Evolutionary conservation across 345 rosid species (phyloP).

Genomic region (Sonneratia alba): DNA sequence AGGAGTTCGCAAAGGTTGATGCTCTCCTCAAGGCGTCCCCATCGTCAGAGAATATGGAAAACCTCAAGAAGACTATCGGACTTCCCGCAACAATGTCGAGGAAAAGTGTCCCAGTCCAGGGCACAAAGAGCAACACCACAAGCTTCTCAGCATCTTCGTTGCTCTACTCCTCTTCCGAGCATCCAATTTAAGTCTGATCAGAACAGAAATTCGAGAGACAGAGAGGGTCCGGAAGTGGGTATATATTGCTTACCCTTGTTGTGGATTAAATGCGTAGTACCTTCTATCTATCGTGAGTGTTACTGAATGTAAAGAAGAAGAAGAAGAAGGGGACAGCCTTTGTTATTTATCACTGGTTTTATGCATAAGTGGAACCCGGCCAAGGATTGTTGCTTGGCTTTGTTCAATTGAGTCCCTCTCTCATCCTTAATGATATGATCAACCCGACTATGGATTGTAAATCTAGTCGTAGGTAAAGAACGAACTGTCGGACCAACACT

Average conservation of each 20-base stretch:
- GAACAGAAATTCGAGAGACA: neutral
- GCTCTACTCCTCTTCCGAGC: conserved; percentile 51
- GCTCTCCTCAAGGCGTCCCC: conserved; percentile 61
- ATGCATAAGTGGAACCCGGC: no score
- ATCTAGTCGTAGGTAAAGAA: no score
- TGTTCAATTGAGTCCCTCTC: neutral
- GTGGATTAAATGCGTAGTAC: neutral
- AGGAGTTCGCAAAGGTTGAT: conserved; percentile 73
- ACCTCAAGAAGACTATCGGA: conserved; percentile 13
- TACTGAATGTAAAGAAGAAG: conserved; percentile 2
- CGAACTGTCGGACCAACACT: no score
- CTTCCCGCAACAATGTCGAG: conserved; percentile 39
- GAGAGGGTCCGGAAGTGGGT: neutral
- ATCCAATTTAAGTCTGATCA: neutral
- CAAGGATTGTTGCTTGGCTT: neutral
- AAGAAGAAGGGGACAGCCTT: neutral
- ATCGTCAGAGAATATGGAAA: conserved; percentile 19
- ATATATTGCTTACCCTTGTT: neutral
- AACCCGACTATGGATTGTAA: no score
- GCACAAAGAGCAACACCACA: conserved; percentile 54
- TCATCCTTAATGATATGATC: no score
- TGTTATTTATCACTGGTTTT: neutral
- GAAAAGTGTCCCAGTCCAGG: conserved; percentile 25
- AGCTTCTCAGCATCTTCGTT: conserved; percentile 84
- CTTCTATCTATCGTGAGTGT: neutral